Evolutionary conservation across 768 basidiomycete species (phyloP), one percentile per base, ranked within the genome.

Genomic region (Tremella fuciformis): DNA sequence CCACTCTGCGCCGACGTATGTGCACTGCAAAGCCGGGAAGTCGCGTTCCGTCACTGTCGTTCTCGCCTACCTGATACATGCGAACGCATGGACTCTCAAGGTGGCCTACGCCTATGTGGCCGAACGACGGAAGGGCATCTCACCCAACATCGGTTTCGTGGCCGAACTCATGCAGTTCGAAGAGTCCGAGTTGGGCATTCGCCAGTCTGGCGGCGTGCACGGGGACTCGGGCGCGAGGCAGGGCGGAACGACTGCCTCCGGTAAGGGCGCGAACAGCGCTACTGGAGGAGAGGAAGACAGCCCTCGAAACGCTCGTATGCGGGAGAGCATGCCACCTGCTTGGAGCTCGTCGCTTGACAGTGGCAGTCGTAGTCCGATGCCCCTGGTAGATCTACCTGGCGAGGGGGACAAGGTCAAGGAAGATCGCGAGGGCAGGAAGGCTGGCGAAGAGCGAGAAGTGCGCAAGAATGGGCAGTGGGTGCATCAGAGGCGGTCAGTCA

Each of bases 101-200:
- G 84, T 85, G 38, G 91, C 94, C 1, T 98, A 97, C 74, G 80
- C 86, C 0, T 96, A 91, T 71, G 93, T 98, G 22, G 83, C 90
- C 40, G 93, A 93, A 67, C 84, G 91, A 8, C 85, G 94, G 37
- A 91, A 90, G 66, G 91, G 91, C 64, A 94, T 97, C 65, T 92
- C 89, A 13, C 94, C 93, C 9, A 97, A 96, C 73, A 94, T 98
- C 62, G 94, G 94, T 7, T 98, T 98, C 77, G 91, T 97, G 44
- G 91, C 89, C 3, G 92, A 96, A 77, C 83, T 98, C 42, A 96
- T 96, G 93, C 87, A 85, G 48, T 96, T 93, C 70, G 93, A 98
- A 79, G 91, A 94, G 72, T 81, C 86, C 71, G 88, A 94, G 77
- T 80, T 93, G 50, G 85, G 92, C 59, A 81, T 88, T 53, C 84